Evolutionary conservation across 176 grass and related monocot species (phyloP), one percentile per base, ranked within the genome.

Genomic region (Oryza rufipogon): DNA sequence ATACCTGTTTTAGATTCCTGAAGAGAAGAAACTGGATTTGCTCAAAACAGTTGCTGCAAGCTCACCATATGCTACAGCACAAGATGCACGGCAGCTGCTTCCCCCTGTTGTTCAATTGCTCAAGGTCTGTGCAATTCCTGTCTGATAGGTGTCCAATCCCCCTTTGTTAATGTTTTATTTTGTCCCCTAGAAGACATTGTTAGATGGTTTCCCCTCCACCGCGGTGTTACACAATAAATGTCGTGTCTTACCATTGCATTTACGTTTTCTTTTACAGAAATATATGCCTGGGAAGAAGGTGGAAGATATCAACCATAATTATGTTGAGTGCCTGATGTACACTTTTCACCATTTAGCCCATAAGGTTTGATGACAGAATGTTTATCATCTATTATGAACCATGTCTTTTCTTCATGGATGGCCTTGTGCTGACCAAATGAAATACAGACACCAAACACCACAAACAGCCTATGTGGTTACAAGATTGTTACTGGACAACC

Each of bases 401-500:
- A 20, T 92, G 73, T 46, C 4, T 23, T 86, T 76, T 71, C 32
- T 64, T 77, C 22, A 15, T 44, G 56, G 28, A 81, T 56, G 69
- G 47, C 15, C 28, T 71, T 79, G 48, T 85, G 74, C 66, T 90
- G 38, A 90, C 14, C 80, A 75, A 54, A 65, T 76, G 58, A 60
- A 73, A 82, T 91, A 66, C 77, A 99, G 96, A 96, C 93, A 75
- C 96, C 96, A 80, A 99, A 99, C 79, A 94, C 93, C 14, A 99
- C 96, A 56, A 99, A 99, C 73, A 99, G 93, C 86, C 90, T 99
- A 52, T 99, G 93, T 68, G 96, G 96, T 69, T 99, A 96, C 90
- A 99, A 92, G 89, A 99, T 99, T 65, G 96, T 99, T 77, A 99
- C 96, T 76, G 96, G 96, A 32, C 96, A 99, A 75, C 96, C 96